Base-by-base conservation (phyloP, 2,329 filamentous ascomycete genomes). In the Sporothrix brunneoviolacea region DNA sequence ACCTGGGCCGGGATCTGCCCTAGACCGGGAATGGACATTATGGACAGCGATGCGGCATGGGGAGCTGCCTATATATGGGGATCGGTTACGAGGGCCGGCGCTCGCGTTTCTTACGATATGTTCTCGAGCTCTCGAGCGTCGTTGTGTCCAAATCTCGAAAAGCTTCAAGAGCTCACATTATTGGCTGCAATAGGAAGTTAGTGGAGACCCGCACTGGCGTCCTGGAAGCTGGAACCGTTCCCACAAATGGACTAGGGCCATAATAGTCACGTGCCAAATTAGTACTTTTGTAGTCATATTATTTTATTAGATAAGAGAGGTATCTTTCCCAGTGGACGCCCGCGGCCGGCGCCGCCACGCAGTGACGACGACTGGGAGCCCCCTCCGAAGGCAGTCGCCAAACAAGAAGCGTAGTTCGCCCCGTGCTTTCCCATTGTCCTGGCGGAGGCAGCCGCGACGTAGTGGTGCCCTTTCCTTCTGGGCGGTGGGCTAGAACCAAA, bases 21-120 rank as follows among this genome's bases (percentile, higher is more conserved):
- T 66, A 88, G 70, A 61, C 84, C 84, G 59, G 84, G 84, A 64
- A 88, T 84, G 60, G 84, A 87, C 84, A 88, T 88, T 36, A 46
- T 49, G 51, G 28, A 28, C n/a, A 28, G 27, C 2, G 12, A 18
- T 6, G 36, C 39, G 37, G 18, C 49, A 46, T 51, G 28, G n/a
- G 24, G 30, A 36, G 38, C 32, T 28, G 21, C n/a, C 10, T 13
- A 12, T 39, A 22, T 39, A 8, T 35, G 40, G 3, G 12, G 12
- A 10, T 28, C 15, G n/a, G n/a, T n/a, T n/a, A n/a, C n/a, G n/a
- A n/a, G n/a, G n/a, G n/a, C n/a, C n/a, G n/a, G n/a, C n/a, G n/a
- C n/a, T n/a, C n/a, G n/a, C n/a, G n/a, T n/a, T n/a, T n/a, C n/a
- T n/a, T n/a, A n/a, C n/a, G n/a, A n/a, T n/a, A n/a, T n/a, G n/a